Evolutionary conservation across 352 stramenopile species (phyloP).

Genomic region (Phytopythium aichiense): DNA sequence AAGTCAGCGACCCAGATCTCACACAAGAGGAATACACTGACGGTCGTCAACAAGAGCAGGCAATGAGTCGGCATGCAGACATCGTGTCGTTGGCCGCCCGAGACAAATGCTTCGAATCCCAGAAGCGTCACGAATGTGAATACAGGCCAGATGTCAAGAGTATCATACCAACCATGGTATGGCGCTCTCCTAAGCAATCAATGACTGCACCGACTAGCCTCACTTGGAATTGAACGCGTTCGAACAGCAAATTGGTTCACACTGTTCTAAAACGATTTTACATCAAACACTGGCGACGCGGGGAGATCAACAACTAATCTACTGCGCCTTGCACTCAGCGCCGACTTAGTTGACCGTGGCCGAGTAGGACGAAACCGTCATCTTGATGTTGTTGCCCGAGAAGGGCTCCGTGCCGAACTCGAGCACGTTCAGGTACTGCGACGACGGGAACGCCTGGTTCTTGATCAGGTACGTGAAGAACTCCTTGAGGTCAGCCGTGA

Average conservation of each 20-base stretch:
- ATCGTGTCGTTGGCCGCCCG: too few relatives aligned
- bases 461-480: conserved; percentile 28
- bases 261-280: neutral
- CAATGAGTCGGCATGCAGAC: too few relatives aligned
- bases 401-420: conserved; percentile 32
- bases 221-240: too few relatives aligned
- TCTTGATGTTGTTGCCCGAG: conserved; percentile 19
- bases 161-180: too few relatives aligned
- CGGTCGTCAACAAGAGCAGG: too few relatives aligned
- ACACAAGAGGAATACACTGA: too few relatives aligned
- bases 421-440: conserved; percentile 22
- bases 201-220: too few relatives aligned
- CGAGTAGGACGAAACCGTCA: conserved; percentile 32
- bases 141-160: too few relatives aligned
- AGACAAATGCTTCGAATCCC: too few relatives aligned
- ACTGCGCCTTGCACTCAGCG: neutral
- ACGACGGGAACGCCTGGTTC: conserved; percentile 21
- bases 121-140: too few relatives aligned
- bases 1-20: too few relatives aligned
- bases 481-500: conserved; percentile 23
- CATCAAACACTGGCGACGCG: neutral
- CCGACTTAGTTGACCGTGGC: conserved; percentile 16
- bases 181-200: too few relatives aligned
- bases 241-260: neutral
- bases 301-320: neutral